Conservation (phyloP, 495 filamentous ascomycete species). For the Talaromyces borbonicus region DNA sequence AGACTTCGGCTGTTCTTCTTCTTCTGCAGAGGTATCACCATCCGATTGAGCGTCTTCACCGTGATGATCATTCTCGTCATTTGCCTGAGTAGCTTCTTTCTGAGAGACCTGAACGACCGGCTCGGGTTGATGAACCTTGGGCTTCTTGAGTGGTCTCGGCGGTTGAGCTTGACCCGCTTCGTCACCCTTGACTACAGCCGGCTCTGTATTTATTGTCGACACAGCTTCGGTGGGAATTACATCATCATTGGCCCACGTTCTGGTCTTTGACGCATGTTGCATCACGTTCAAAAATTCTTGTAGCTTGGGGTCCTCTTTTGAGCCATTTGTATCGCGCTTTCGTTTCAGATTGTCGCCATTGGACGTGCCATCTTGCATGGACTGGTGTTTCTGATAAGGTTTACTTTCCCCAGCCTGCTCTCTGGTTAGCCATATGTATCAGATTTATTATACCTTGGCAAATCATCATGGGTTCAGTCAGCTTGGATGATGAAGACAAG, state of each 20-base stretch:
- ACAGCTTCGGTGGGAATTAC: conserved; percentile 21
- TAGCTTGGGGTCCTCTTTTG: conserved; percentile 61
- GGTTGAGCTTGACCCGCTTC: conserved; percentile 29
- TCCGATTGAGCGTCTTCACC: conserved; percentile 12
- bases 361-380: conserved; percentile 14
- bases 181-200: conserved; percentile 17
- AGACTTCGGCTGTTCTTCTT: conserved; percentile 20
- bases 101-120: conserved; percentile 1
- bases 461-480: conserved; percentile 26
- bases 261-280: conserved; percentile 56
- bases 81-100: conserved; percentile 10
- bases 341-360: conserved; percentile 36
- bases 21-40: conserved; percentile 13
- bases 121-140: conserved; percentile 17
- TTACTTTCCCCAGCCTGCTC: conserved; percentile 5
- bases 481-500: conserved; percentile 25
- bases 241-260: conserved; percentile 56
- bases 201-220: neutral
- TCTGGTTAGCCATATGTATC: conserved; percentile 3
- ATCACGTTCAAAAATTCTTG: conserved; percentile 82
- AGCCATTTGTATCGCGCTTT: conserved; percentile 38
- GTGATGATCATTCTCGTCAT: conserved; percentile 11
- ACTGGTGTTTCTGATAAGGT: conserved; percentile 1
- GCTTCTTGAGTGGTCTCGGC: conserved; percentile 31
- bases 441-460: conserved; percentile 33